phyloP scores from a whole-genome alignment of 2,329 filamentous ascomycete genomes.

The Beauveria medogensis region DNA sequence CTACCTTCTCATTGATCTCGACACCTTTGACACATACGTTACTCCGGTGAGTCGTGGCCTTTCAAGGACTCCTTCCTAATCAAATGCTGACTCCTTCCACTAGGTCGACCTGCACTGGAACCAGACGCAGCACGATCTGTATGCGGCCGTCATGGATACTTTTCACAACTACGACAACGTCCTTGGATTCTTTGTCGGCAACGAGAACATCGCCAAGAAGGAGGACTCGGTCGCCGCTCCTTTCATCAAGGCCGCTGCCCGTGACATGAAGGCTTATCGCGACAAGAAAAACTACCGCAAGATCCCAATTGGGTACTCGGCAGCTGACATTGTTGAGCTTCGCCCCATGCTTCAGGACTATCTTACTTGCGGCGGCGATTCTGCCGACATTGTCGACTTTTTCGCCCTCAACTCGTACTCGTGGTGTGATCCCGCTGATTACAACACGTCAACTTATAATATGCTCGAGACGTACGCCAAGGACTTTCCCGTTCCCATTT shows the following conservation, averaged over 20 bases:
- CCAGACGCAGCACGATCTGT: conserved; percentile 58
- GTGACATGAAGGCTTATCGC: conserved; percentile 77
- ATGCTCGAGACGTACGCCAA: conserved; percentile 58
- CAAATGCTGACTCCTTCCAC: conserved; percentile 12
- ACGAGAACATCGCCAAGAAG: conserved; percentile 67
- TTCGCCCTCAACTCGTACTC: conserved; percentile 82
- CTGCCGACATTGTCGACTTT: conserved; percentile 67
- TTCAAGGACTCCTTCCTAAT: neutral
- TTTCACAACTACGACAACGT: conserved; percentile 74
- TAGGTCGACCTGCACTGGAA: conserved; percentile 63
- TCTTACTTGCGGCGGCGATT: conserved; percentile 66
- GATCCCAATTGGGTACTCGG: conserved; percentile 81
- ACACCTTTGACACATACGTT: conserved; percentile 64
- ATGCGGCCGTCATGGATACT: conserved; percentile 64
- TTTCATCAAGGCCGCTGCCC: conserved; percentile 72
- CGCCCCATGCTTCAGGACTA: conserved; percentile 60
- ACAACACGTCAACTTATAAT: conserved; percentile 59
- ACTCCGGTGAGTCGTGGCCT: conserved; percentile 36
- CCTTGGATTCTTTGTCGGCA: conserved; percentile 79
- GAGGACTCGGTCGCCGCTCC: conserved; percentile 60
- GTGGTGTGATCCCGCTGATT: conserved; percentile 59
- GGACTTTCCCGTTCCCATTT: conserved; percentile 73
- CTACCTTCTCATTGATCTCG: conserved; percentile 77
- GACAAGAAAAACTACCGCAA: conserved; percentile 67
- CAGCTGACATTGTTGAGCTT: conserved; percentile 69